phyloP scores from a whole-genome alignment of 1,139 yeast genomes.

The Debaryomycetaceae sp. region DNA sequence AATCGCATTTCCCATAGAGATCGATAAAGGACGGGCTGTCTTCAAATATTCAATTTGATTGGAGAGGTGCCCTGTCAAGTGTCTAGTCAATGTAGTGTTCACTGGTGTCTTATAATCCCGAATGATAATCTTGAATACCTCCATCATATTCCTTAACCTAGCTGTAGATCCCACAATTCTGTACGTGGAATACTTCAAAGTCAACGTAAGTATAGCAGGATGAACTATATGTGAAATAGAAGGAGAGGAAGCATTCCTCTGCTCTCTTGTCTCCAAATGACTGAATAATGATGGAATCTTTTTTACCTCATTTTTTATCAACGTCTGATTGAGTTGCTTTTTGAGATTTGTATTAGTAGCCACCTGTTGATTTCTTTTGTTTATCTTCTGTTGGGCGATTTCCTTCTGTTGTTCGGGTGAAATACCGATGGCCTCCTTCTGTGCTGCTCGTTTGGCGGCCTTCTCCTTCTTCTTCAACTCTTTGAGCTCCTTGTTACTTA shows the following conservation, averaged over 20 bases:
- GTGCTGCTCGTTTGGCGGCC: conserved; percentile 81
- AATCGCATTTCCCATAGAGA: conserved; percentile 96
- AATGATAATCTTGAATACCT: conserved; percentile 79
- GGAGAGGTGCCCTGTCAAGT: conserved; percentile 84
- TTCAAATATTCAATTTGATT: conserved; percentile 92
- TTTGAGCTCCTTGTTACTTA: conserved; percentile 74
- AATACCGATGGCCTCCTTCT: conserved; percentile 53
- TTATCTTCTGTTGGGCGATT: conserved; percentile 39
- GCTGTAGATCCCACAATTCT: conserved; percentile 87
- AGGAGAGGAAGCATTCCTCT: conserved; percentile 65
- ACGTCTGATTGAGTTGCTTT: conserved; percentile 54
- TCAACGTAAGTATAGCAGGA: conserved; percentile 76
- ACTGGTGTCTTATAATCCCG: conserved; percentile 79
- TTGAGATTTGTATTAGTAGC: conserved; percentile 50
- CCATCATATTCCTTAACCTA: conserved; percentile 81
- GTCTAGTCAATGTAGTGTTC: conserved; percentile 82
- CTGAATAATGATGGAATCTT: conserved; percentile 70
- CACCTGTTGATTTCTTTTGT: conserved; percentile 29
- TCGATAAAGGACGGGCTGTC: conserved; percentile 86
- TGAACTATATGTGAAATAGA: conserved; percentile 72
- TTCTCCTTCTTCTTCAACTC: conserved; percentile 86
- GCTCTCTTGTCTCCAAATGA: conserved; percentile 82
- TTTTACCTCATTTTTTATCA: conserved; percentile 41
- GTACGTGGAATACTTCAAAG: conserved; percentile 79
- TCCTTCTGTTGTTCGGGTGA: conserved; percentile 41